These are phyloP conservation scores for Circinella umbellata DNA, from an alignment of 371 early-diverging fungal genomes.

Conservation along the genomic window DNA sequence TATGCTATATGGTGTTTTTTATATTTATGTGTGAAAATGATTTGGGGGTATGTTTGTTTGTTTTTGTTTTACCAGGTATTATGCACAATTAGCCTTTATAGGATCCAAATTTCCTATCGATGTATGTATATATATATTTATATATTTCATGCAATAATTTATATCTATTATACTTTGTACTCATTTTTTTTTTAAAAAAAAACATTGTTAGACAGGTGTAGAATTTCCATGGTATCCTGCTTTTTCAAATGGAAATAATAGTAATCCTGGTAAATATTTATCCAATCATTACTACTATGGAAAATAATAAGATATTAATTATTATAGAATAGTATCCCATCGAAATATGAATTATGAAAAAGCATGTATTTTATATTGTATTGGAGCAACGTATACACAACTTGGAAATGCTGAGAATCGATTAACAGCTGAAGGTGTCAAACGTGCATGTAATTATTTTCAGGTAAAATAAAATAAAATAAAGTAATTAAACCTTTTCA, in stretches of 20 bases:
- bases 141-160: no score
- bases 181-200: no score
- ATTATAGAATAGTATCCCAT: conserved; percentile 36
- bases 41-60: no score
- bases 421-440: conserved; percentile 71
- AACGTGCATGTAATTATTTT: conserved; percentile 75
- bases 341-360: conserved; percentile 83
- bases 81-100: conserved; percentile 80
- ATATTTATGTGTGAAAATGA: no score
- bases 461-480: conserved; percentile 53
- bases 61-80: conserved; percentile 59
- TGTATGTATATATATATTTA: conserved; percentile 44
- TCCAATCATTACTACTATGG: no score
- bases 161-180: no score
- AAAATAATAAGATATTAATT: no score
- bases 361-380: conserved; percentile 82
- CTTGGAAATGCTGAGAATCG: conserved; percentile 71
- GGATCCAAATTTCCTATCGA: conserved; percentile 86
- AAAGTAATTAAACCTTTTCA: no score
- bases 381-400: conserved; percentile 83
- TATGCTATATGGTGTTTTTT: not conserved
- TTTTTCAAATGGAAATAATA: conserved; percentile 1
- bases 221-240: conserved; percentile 71
- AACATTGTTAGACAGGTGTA: conserved; percentile 55
- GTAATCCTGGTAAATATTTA: not conserved